Evolutionary conservation across 495 filamentous ascomycete species (phyloP).

Genomic region (Tetracladium setigerum): DNA sequence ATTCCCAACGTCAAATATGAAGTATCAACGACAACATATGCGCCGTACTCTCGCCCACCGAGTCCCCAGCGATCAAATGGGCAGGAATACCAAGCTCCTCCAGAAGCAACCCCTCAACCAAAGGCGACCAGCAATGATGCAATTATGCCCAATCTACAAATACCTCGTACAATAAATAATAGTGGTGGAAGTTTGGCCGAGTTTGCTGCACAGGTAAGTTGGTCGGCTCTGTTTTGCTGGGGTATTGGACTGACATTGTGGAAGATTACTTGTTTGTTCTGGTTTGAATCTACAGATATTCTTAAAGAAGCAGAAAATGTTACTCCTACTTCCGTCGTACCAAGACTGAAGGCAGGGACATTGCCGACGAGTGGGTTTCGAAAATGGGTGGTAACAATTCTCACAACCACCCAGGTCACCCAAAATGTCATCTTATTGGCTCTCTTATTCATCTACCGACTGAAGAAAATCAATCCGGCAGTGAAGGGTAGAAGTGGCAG

Average conservation of each 20-base stretch:
- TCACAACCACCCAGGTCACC: constrained; percentile 93
- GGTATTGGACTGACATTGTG: constrained; percentile 1
- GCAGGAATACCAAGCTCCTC: constrained; percentile 13
- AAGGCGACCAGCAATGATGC: constrained; percentile 33
- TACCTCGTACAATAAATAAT: constrained; percentile 66
- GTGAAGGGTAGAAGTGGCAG: constrained; percentile 90
- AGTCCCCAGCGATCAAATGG: constrained; percentile 9
- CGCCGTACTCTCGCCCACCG: constrained; percentile 25
- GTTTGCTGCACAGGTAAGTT: constrained; percentile 70
- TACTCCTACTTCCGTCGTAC: constrained; percentile 37
- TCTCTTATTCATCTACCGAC: constrained; percentile 83
- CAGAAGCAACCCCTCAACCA: constrained; percentile 18
- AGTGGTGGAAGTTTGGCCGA: constrained; percentile 68
- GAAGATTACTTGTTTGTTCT: constrained; percentile 93
- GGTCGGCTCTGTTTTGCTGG: background rate
- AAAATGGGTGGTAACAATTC: constrained; percentile 88
- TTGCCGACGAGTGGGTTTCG: constrained; percentile 72
- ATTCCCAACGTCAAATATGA: constrained; percentile 9
- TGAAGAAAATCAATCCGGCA: constrained; percentile 81
- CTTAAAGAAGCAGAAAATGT: constrained; percentile 66
- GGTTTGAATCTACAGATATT: constrained; percentile 86
- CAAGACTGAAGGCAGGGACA: constrained; percentile 58
- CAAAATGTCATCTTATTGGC: constrained; percentile 93
- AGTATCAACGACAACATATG: constrained; percentile 24
- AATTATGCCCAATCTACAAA: constrained; percentile 55